Evolutionary conservation across 441 rosid genomes (phyloP).

Genomic region (Geranium incanum): DNA sequence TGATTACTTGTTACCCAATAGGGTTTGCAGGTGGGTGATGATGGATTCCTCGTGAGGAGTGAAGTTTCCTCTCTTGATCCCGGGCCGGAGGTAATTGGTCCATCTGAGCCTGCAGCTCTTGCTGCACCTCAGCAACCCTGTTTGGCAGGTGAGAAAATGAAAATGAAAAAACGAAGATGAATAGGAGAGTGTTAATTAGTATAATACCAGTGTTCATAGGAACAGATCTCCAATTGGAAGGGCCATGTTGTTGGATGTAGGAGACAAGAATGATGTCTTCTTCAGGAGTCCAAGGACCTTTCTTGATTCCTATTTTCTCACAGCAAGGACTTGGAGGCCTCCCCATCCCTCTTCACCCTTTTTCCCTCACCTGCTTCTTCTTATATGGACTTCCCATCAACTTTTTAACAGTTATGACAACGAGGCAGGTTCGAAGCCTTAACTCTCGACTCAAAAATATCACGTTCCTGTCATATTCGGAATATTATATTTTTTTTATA

Average conservation of each 20-base stretch:
- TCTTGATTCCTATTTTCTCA: slow-evolving; percentile 13
- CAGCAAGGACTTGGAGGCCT: slow-evolving; percentile 7
- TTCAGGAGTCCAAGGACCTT: slow-evolving; percentile 16
- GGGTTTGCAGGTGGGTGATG: neutral
- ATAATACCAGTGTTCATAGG: neutral
- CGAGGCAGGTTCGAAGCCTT: no score
- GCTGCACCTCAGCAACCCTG: neutral
- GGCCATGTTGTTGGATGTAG: slow-evolving; percentile 16
- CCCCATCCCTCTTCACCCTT: slow-evolving; percentile 4
- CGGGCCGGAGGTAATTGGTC: slow-evolving; percentile 6
- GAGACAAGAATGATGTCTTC: slow-evolving; percentile 13
- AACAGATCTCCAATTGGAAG: slow-evolving; percentile 16
- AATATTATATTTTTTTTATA: no score
- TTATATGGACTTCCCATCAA: no score
- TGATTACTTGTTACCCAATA: slow-evolving; percentile 1
- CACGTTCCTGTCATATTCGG: no score
- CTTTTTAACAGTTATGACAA: no score
- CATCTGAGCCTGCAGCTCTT: slow-evolving; percentile 4
- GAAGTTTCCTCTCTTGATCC: slow-evolving; percentile 2
- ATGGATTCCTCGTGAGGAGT: neutral
- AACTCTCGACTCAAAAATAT: no score
- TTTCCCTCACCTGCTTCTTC: neutral
- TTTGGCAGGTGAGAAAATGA: neutral
- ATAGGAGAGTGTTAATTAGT: neutral
- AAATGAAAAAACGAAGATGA: neutral